phyloP scores from a whole-genome alignment of 2,329 filamentous ascomycete genomes.

The Calonectria naviculata region DNA sequence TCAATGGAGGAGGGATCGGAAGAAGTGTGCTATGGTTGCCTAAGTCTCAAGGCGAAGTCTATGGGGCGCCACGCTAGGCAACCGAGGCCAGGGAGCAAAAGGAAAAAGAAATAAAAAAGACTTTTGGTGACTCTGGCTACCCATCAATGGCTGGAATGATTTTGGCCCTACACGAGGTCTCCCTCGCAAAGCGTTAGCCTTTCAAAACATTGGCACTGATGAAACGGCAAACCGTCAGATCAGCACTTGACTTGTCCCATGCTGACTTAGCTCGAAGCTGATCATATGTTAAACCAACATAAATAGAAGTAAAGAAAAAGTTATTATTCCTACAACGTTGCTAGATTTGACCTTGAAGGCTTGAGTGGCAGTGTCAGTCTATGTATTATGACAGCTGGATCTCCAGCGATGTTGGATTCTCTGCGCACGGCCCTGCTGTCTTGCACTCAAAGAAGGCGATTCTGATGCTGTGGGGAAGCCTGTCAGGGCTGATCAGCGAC shows the following conservation, averaged over 20 bases:
- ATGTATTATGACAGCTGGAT: neutral
- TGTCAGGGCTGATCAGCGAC: neutral
- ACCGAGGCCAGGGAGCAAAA: too few species aligned
- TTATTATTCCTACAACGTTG: too few species aligned
- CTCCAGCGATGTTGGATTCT: neutral
- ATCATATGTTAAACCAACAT: too few species aligned
- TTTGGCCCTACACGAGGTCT: neutral
- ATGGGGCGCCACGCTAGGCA: too few species aligned
- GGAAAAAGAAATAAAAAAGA: too few species aligned
- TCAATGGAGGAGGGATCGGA: too few species aligned
- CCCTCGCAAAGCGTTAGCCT: too few species aligned
- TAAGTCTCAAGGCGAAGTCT: neutral
- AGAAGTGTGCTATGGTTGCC: too few species aligned
- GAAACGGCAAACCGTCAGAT: neutral
- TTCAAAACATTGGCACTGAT: neutral
- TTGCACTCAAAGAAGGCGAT: neutral
- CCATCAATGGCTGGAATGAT: neutral
- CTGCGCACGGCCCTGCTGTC: neutral
- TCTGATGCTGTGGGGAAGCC: neutral
- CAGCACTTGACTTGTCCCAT: neutral
- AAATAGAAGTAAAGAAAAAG: neutral
- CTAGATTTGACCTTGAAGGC: neutral
- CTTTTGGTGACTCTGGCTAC: too few species aligned
- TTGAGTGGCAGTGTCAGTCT: neutral
- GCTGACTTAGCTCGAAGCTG: neutral